Evolutionary conservation across 768 basidiomycete genomes (phyloP).

Genomic region (Tulasnella sp.): DNA sequence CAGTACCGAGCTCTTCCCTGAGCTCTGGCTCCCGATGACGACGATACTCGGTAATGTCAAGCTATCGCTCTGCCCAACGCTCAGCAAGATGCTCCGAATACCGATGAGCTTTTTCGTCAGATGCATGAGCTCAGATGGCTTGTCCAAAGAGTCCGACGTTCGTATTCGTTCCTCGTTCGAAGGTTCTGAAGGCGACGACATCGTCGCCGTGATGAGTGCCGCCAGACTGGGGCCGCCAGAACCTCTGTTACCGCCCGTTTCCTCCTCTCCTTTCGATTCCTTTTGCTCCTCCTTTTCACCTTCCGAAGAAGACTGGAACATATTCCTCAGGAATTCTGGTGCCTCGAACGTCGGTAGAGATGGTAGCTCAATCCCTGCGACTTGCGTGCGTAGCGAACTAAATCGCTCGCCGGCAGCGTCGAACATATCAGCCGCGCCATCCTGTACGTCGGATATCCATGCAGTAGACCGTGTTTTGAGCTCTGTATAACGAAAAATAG

Average conservation of each 20-base stretch:
- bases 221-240: constrained; percentile 46
- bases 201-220: constrained; percentile 62
- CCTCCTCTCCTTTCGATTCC: neutral
- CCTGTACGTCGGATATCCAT: constrained; percentile 57
- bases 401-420: constrained; percentile 63
- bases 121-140: constrained; percentile 81
- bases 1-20: constrained; percentile 94
- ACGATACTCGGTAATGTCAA: constrained; percentile 96
- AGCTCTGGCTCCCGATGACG: constrained; percentile 96
- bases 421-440: constrained; percentile 57
- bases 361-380: constrained; percentile 53
- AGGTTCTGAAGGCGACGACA: constrained; percentile 64
- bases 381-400: constrained; percentile 45
- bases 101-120: constrained; percentile 92
- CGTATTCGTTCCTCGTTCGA: constrained; percentile 29
- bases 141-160: constrained; percentile 22
- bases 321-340: constrained; percentile 48
- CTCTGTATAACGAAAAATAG: constrained; percentile 35
- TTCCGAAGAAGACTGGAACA: neutral
- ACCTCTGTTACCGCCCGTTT: constrained; percentile 9
- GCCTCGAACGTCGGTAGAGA: constrained; percentile 52
- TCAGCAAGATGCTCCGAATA: constrained; percentile 86
- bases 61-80: constrained; percentile 90
- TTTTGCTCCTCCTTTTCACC: neutral
- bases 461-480: constrained; percentile 55